Percentiles rank a stretch among this genome's conserved stretches.
Evolutionary conservation across 305 asterid genomes (phyloP).

Genomic region (Rubia tinctorum): DNA sequence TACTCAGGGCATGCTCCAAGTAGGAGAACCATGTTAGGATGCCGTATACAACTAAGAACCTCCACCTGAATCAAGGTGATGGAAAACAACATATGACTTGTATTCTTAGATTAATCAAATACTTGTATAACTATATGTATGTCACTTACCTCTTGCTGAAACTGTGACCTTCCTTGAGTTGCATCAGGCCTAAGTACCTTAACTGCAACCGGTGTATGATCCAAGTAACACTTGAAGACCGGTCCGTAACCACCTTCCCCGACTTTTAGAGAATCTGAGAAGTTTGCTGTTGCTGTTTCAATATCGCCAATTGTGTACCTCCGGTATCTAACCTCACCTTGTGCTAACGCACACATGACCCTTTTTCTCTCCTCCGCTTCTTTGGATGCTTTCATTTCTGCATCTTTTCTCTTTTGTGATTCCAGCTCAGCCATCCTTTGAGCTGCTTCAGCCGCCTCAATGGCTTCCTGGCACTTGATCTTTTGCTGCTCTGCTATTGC

Average conservation of each 20-base stretch:
- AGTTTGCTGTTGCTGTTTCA: conserved; percentile 67
- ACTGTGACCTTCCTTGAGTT: conserved; percentile 83
- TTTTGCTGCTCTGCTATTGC: conserved; percentile 75
- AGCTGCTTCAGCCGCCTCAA: conserved; percentile 85
- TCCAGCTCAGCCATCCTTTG: conserved; percentile 84
- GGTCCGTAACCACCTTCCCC: conserved; percentile 98
- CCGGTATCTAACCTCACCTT: conserved; percentile 60
- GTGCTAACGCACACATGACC: conserved; percentile 48
- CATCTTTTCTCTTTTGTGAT: conserved; percentile 60
- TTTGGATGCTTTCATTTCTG: conserved; percentile 62
- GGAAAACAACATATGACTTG: background rate
- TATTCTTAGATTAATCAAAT: background rate
- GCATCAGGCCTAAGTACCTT: conserved; percentile 94
- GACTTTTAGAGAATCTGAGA: conserved; percentile 53
- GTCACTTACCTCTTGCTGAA: conserved; percentile 75
- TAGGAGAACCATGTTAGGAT: conserved; percentile 94
- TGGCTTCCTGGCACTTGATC: conserved; percentile 69
- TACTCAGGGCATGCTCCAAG: conserved; percentile 92
- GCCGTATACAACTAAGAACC: conserved; percentile 79
- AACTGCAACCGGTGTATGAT: conserved; percentile 78
- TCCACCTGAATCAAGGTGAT: conserved; percentile 53
- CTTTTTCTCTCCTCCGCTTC: conserved; percentile 77
- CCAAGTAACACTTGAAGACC: conserved; percentile 60
- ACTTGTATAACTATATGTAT: background rate
- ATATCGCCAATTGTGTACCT: conserved; percentile 71